A percentile compares a stretch with the other conserved stretches of the same genome.
Evolutionary conservation across 2,329 filamentous ascomycete genomes (phyloP).

Genomic region (Hypoxylon sp.): DNA sequence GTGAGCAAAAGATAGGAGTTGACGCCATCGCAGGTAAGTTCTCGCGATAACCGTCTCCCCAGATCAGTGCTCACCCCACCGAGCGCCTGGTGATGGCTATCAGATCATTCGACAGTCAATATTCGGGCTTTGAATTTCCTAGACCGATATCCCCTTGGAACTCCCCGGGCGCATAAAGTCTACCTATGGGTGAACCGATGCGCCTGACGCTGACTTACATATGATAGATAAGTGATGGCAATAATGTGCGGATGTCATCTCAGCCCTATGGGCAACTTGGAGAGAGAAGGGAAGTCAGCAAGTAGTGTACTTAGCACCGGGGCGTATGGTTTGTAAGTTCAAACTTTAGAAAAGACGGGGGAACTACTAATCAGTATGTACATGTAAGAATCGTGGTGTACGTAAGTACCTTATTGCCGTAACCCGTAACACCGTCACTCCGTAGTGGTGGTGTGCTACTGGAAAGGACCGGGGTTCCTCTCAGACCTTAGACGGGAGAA

Average conservation of each 20-base stretch:
- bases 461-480: slow-evolving; percentile 27
- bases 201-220: slow-evolving; percentile 36
- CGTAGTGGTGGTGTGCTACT: slow-evolving; percentile 27
- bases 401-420: slow-evolving; percentile 44
- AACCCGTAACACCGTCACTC: slow-evolving; percentile 26
- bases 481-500: slow-evolving; percentile 41
- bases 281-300: slow-evolving; percentile 11
- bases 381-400: slow-evolving; percentile 43
- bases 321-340: slow-evolving; percentile 7
- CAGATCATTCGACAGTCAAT: slow-evolving; percentile 26
- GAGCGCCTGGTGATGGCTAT: slow-evolving; percentile 15
- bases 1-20: slow-evolving; percentile 24
- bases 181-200: slow-evolving; percentile 26
- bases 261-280: slow-evolving; percentile 47
- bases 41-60: slow-evolving; percentile 35
- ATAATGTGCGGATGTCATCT: slow-evolving; percentile 47
- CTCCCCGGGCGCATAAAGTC: slow-evolving; percentile 18
- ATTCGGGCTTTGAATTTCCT: slow-evolving; percentile 42
- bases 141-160: slow-evolving; percentile 30
- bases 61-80: slow-evolving; percentile 16
- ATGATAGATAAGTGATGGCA: slow-evolving; percentile 29
- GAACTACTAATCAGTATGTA: slow-evolving; percentile 13
- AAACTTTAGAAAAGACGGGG: slow-evolving; percentile 13
- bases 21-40: slow-evolving; percentile 44
- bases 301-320: not conserved